Evolutionary conservation across 768 basidiomycete species (phyloP).

Genomic region (Boletus vinaceobasis): DNA sequence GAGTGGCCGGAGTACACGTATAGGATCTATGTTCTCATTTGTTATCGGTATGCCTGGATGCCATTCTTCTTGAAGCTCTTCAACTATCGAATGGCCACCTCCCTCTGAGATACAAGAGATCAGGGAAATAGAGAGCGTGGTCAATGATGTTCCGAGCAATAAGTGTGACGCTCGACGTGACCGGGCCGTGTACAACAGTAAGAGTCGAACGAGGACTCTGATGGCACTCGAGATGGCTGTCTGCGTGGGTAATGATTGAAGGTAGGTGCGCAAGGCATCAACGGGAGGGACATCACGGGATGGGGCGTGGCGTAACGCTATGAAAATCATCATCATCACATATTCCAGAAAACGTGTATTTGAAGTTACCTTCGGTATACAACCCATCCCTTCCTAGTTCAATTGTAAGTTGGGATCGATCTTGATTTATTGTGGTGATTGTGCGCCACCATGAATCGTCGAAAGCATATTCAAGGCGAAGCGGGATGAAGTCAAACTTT

Average conservation of each 20-base stretch:
- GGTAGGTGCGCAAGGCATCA: conserved; percentile 44
- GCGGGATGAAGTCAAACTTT: conserved; percentile 53
- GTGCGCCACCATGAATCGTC: conserved; percentile 62
- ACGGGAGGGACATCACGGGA: conserved; percentile 16
- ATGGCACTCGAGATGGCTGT: conserved; percentile 64
- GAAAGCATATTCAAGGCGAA: conserved; percentile 75
- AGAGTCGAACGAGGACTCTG: conserved; percentile 57
- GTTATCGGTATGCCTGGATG: conserved; percentile 20
- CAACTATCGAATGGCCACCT: conserved; percentile 64
- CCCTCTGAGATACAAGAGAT: conserved; percentile 76
- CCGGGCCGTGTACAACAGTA: conserved; percentile 65
- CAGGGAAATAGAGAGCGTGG: conserved; percentile 68
- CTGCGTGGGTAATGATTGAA: conserved; percentile 68
- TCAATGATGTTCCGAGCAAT: conserved; percentile 75
- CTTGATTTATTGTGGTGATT: conserved; percentile 35
- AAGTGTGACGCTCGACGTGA: conserved; percentile 66
- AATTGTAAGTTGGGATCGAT: conserved; percentile 34
- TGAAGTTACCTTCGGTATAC: conserved; percentile 26
- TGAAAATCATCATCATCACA: background rate
- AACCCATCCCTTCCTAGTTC: conserved; percentile 55
- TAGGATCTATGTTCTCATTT: conserved; percentile 5
- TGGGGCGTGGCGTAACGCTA: conserved; percentile 24
- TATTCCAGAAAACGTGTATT: background rate
- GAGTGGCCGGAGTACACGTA: conserved; percentile 65
- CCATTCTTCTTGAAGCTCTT: conserved; percentile 77